Evolutionary conservation across 2,329 filamentous ascomycete species (phyloP), one percentile per base, ranked within the genome.

Genomic region (Aspergillus brasiliensis): DNA sequence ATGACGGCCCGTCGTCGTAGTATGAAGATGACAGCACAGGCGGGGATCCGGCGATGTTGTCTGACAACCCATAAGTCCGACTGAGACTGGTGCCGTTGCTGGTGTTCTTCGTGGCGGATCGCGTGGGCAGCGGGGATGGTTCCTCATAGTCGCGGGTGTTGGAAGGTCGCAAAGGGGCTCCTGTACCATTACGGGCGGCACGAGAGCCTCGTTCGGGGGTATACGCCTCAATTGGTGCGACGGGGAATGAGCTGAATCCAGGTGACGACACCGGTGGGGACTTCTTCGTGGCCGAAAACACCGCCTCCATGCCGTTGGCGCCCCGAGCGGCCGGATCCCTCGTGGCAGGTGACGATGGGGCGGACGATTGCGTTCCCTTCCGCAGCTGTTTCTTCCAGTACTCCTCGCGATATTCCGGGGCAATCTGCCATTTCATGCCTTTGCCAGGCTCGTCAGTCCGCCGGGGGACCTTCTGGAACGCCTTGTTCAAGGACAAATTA

Each of bases 371-470:
- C 5, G 71, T 74, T 11, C 78, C 77, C 57, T 78, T 80, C 31
- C 78, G 75, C 40, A 75, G 71, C 66, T 80, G 77, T 67, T 90
- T 91, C 73, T 90, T 90, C 61, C 92, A 84, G 82, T 97, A 96
- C 56, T 97, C 94, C 17, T 97, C 91, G 51, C 90, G 88, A 65
- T 89, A 85, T 64, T 96, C 91, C 1, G 91, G 84, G 3, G 91
- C 88, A 71, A 99, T 93, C 76, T 94, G 91, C 95, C 95, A 99
- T 74, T 98, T 98, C 92, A 97, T 98, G 27, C 95, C 95, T 75
- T 99, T 99, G 11, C 95, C 95, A 21, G 95, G 95, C 74, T 99
- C 95, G 68, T 98, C 92, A 0, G 92, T 97, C 15, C 91, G 89
- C 49, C 95, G 88, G 3, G 95, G 91, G 8, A 97, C 90, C 76